Evolutionary conservation across 179 eudicot species (phyloP).

Genomic region (Dionaea muscipula): DNA sequence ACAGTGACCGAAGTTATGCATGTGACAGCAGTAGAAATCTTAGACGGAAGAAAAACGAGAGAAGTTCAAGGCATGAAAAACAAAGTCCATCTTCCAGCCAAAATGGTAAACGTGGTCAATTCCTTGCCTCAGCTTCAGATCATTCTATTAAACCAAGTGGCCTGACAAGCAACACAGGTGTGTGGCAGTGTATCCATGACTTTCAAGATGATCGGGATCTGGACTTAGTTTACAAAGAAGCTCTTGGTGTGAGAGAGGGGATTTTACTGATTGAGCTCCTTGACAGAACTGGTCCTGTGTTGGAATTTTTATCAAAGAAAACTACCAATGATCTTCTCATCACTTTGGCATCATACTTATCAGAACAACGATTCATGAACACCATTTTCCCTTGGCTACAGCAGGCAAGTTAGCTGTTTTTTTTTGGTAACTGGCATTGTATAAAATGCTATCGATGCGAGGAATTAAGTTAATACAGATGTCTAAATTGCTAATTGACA

Average conservation of each 20-base stretch:
- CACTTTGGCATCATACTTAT: conserved; percentile 37
- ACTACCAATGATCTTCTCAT: conserved; percentile 42
- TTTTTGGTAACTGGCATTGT: too few relatives aligned
- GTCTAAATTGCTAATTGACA: neutral
- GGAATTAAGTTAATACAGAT: too few relatives aligned
- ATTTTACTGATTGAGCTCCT: conserved; percentile 54
- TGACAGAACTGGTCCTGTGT: conserved; percentile 69
- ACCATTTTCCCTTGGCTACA: conserved; percentile 71
- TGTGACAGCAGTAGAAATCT: conserved; percentile 28
- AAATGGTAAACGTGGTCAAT: conserved; percentile 20
- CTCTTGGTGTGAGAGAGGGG: conserved; percentile 47
- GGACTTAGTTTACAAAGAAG: conserved; percentile 71
- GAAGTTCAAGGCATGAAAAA: conserved; percentile 19
- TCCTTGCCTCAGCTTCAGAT: conserved; percentile 16
- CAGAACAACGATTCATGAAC: conserved; percentile 43
- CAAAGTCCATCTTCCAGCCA: conserved; percentile 14
- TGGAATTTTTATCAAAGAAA: conserved; percentile 54
- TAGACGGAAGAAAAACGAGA: conserved; percentile 20
- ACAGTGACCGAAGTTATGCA: conserved; percentile 28
- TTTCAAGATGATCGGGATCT: conserved; percentile 48
- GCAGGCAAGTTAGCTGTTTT: conserved; percentile 71
- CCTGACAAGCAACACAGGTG: conserved; percentile 22
- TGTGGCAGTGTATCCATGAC: conserved; percentile 38
- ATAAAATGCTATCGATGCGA: too few relatives aligned
- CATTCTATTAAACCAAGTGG: conserved; percentile 21